Percentiles rank a stretch among this genome's conserved stretches.
phyloP scores from a whole-genome alignment of 257 asterid genomes.

The Nicotiana sylvestris region DNA sequence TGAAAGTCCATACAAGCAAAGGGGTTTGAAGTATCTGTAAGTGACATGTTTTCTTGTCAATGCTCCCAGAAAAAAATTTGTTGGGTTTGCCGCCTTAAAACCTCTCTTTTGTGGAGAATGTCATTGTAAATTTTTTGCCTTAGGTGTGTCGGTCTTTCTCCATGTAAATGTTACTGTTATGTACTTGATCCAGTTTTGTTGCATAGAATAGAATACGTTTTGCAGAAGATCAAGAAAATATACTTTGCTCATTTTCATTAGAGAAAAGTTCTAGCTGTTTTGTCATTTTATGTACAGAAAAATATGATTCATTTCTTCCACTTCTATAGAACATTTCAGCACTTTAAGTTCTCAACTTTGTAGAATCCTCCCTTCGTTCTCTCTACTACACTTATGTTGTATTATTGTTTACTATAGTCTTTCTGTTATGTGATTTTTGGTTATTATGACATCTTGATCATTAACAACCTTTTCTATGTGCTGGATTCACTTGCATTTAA shows the following conservation, averaged over 20 bases:
- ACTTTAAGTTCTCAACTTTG: background rate
- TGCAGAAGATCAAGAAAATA: constrained; percentile 29
- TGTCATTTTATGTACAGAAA: background rate
- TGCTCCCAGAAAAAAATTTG: constrained; percentile 5
- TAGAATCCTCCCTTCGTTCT: background rate
- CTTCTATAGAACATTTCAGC: background rate
- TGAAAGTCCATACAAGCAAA: constrained; percentile 47
- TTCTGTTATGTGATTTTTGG: background rate
- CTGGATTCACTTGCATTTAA: background rate
- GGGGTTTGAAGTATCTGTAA: constrained; percentile 27
- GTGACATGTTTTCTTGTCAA: constrained; percentile 13
- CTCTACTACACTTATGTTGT: background rate
- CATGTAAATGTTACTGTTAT: constrained; percentile 33
- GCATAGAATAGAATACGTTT: constrained; percentile 18
- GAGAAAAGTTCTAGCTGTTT: background rate
- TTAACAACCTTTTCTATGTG: background rate
- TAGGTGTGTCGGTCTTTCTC: constrained; percentile 34
- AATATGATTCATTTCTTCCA: background rate
- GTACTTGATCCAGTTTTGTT: constrained; percentile 42
- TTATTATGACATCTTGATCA: background rate
- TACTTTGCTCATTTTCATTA: constrained; percentile 12
- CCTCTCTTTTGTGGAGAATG: constrained; percentile 24
- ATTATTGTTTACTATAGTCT: background rate
- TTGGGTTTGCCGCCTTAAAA: constrained; percentile 27
- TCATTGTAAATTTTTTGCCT: constrained; percentile 26